phyloP scores from a whole-genome alignment of 23 red algal species.

The Gracilaria domingensis region DNA sequence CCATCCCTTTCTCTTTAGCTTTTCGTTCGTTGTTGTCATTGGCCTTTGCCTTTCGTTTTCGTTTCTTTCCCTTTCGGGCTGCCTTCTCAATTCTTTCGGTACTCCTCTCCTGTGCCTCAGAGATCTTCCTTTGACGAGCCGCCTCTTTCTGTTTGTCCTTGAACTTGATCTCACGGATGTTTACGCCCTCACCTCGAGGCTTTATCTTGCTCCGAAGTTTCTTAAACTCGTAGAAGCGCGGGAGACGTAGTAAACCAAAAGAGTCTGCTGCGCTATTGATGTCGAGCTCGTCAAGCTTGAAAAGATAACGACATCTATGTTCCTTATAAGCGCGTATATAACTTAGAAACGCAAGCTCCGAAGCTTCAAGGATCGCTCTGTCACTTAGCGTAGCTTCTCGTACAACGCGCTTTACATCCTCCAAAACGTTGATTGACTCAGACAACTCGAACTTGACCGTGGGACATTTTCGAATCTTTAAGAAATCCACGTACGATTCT shows the following conservation, averaged over 20 bases:
- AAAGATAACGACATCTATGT: slow-evolving; percentile 72
- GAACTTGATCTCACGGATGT: slow-evolving; percentile 67
- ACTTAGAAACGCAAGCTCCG: slow-evolving; percentile 77
- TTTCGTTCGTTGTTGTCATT: neutral
- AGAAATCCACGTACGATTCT: slow-evolving; percentile 84
- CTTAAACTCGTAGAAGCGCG: slow-evolving; percentile 81
- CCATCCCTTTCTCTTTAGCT: slow-evolving; percentile 3
- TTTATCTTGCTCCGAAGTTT: slow-evolving; percentile 49
- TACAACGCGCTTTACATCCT: neutral
- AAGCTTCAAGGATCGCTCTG: slow-evolving; percentile 71
- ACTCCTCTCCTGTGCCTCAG: slow-evolving; percentile 33
- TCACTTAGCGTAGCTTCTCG: slow-evolving; percentile 58
- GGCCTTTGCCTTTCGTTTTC: slow-evolving; percentile 33
- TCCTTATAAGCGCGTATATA: slow-evolving; percentile 90
- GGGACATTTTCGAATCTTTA: slow-evolving; percentile 61
- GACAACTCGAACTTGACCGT: slow-evolving; percentile 12
- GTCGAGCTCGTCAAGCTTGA: slow-evolving; percentile 70
- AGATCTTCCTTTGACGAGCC: slow-evolving; percentile 56
- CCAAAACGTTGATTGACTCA: neutral
- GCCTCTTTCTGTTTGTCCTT: slow-evolving; percentile 70
- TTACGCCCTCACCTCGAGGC: slow-evolving; percentile 28
- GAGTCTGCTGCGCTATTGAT: slow-evolving; percentile 62
- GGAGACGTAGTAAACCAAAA: slow-evolving; percentile 77
- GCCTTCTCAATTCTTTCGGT: slow-evolving; percentile 37
- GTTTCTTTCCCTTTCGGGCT: slow-evolving; percentile 64